Evolutionary conservation across 2,329 filamentous ascomycete genomes (phyloP), one percentile per base, ranked within the genome.

Genomic region (Xylariales sp.): DNA sequence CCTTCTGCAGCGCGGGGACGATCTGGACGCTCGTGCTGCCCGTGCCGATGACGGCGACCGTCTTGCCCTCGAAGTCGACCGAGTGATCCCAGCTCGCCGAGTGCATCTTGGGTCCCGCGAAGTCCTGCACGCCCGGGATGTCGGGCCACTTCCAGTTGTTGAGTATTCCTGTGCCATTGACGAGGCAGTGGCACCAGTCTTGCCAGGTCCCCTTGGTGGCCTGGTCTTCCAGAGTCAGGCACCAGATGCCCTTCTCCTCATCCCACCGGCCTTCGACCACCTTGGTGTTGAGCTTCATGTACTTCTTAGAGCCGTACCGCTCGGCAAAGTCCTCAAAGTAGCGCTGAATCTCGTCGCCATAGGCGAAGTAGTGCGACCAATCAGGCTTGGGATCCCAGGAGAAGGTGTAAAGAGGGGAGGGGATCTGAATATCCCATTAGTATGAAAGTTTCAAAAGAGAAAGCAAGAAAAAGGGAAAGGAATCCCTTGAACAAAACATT

Each of bases 71-170:
- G 21, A 37, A 37, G 24, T 37, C 34, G 10, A 37, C 34, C 17
- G 24, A 29, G 25, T 37, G 34, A 28, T 73, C 66, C 75, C 76
- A 83, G 21, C 65, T 61, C 1, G 77, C 70, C 0, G 72, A 72
- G 49, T 82, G 77, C 27, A 78, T 63, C 5, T 78, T 54, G 5
- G 57, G 50, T 6, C 76, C 77, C 36, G 66, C 55, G 57, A 78
- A 83, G 12, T 56, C 59, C 2, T 66, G 47, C 0, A 72, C 44
- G 0, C 76, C 77, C 0, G 67, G 63, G 17, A 80, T 67, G 14
- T 67, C 62, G 2, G 76, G 76, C 63, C 69, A 73, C 38, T 63
- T 59, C 57, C 65, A 72, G 17, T 69, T 68, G 47, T 75, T 74
- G 24, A 76, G 54, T 15, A 74, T 63, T 11, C 73, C 72, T 5